phyloP scores from a whole-genome alignment of 78 protist genomes.

The Chrysochromulina tobinii region DNA sequence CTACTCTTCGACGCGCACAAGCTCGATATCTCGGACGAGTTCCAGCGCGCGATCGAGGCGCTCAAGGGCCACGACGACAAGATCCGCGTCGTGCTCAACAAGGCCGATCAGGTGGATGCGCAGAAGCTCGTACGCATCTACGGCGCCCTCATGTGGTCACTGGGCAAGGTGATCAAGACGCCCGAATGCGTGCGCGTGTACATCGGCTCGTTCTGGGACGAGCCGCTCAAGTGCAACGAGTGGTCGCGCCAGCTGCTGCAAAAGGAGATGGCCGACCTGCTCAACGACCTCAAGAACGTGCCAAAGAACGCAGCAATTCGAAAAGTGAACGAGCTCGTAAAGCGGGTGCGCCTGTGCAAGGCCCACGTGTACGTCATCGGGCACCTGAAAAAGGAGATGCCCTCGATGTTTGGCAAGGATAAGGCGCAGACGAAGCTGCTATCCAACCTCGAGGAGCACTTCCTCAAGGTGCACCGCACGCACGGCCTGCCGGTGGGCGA shows the following conservation, averaged over 20 bases:
- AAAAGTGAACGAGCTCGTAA: constrained; percentile 79
- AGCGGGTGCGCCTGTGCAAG: constrained; percentile 67
- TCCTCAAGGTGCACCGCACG: constrained; percentile 58
- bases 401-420: constrained; percentile 77
- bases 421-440: constrained; percentile 65
- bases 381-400: constrained; percentile 74
- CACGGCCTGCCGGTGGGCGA: constrained; percentile 10
- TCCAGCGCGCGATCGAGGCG: constrained; percentile 62
- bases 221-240: constrained; percentile 62
- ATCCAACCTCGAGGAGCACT: constrained; percentile 56
- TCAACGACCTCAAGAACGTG: constrained; percentile 52
- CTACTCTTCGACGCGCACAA: constrained; percentile 90
- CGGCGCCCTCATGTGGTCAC: constrained; percentile 54
- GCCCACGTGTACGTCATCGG: constrained; percentile 70
- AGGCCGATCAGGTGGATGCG: constrained; percentile 74
- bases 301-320: not conserved
- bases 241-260: constrained; percentile 62
- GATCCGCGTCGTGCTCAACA: constrained; percentile 86
- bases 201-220: constrained; percentile 86
- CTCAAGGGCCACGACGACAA: constrained; percentile 83
- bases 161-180: constrained; percentile 38
- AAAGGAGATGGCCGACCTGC: constrained; percentile 41
- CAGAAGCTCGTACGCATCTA: constrained; percentile 89
- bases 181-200: constrained; percentile 87
- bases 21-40: constrained; percentile 83